A percentile compares a stretch with the other conserved stretches of the same genome.
phyloP scores from a whole-genome alignment of 2,329 filamentous ascomycete species.

The Purpureocillium lavendulum region DNA sequence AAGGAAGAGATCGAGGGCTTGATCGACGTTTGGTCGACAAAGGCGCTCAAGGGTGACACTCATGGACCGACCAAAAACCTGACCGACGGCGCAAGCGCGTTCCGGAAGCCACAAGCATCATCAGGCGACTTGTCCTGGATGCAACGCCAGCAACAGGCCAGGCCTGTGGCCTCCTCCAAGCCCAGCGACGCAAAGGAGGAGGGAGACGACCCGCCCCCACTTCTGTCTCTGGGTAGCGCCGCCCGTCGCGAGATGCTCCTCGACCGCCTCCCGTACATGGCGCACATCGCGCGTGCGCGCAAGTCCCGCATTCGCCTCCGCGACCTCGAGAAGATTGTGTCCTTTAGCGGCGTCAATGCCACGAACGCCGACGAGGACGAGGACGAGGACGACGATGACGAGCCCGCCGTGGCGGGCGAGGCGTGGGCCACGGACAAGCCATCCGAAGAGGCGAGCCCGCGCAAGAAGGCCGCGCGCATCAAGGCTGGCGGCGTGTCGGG shows the following conservation, averaged over 20 bases:
- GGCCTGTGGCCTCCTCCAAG: constrained; percentile 7
- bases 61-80: constrained; percentile 25
- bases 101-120: constrained; percentile 32
- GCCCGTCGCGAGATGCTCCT: constrained; percentile 69
- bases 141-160: constrained; percentile 21
- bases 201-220: constrained; percentile 21
- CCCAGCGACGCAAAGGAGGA: constrained; percentile 9
- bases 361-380: constrained; percentile 37
- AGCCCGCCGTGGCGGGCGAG: constrained; percentile 32
- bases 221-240: constrained; percentile 54
- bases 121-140: constrained; percentile 23
- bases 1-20: constrained; percentile 74
- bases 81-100: constrained; percentile 38
- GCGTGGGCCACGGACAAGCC: constrained; percentile 56
- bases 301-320: constrained; percentile 34
- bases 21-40: constrained; percentile 60
- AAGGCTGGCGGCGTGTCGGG: constrained; percentile 27
- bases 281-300: constrained; percentile 48
- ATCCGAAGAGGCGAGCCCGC: constrained; percentile 42
- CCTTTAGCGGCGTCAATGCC: constrained; percentile 52
- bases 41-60: constrained; percentile 47
- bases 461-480: constrained; percentile 35
- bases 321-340: constrained; percentile 60
- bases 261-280: constrained; percentile 80
- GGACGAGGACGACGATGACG: constrained; percentile 34